Percentiles rank a stretch among this genome's conserved stretches.
phyloP scores from a whole-genome alignment of 768 basidiomycete species.

The Russula earlei region DNA sequence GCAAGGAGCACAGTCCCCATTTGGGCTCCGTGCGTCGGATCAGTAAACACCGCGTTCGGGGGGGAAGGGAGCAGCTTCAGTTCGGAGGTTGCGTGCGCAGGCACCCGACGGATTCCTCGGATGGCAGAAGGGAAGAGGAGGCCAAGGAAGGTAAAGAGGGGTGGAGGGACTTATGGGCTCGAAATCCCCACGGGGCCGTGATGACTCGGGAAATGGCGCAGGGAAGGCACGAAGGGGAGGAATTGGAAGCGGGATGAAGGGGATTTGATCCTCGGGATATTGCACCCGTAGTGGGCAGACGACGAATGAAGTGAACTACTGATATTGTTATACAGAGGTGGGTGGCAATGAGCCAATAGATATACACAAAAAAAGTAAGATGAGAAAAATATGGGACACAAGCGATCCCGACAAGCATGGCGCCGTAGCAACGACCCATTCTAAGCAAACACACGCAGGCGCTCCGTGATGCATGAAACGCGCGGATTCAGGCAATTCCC shows the following conservation, averaged over 20 bases:
- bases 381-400: constrained; percentile 3
- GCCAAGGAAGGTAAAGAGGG: neutral
- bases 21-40: neutral
- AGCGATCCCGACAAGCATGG: constrained; percentile 10
- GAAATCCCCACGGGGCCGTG: constrained; percentile 2
- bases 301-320: constrained; percentile 5
- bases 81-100: neutral
- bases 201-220: neutral
- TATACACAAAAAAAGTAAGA: constrained; percentile 9
- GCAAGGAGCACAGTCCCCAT: neutral
- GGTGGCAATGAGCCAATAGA: constrained; percentile 16
- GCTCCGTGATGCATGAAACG: constrained; percentile 17
- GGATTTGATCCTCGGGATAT: constrained; percentile 9
- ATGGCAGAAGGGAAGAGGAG: neutral
- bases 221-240: constrained; percentile 4
- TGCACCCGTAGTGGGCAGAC: neutral
- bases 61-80: neutral
- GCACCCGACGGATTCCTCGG: neutral
- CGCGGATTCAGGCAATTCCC: constrained; percentile 11
- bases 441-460: constrained; percentile 15
- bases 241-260: constrained; percentile 1
- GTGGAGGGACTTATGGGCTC: neutral
- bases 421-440: constrained; percentile 13
- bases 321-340: constrained; percentile 18
- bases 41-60: neutral